Conservation (phyloP, 208 protist genomes). For the Leishmania major region DNA sequence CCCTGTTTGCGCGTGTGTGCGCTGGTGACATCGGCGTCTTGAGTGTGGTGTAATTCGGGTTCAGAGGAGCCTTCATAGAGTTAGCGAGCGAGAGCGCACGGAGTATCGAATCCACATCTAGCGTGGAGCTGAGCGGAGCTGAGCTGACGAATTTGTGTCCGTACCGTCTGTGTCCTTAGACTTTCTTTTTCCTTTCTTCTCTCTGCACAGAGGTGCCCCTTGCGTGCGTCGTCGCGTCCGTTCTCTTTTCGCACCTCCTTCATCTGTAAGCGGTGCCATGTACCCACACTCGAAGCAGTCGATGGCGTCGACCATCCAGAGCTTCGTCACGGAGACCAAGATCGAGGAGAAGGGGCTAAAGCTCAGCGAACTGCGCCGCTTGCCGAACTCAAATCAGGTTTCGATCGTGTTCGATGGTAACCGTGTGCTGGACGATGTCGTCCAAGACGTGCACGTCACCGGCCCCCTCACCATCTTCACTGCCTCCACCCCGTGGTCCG, state of each 20-base stretch:
- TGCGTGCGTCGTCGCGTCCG: not conserved
- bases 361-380: conserved; percentile 45
- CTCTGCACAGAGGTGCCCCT: not conserved
- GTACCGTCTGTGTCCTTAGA: not conserved
- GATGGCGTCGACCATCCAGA: conserved; percentile 42
- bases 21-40: not conserved
- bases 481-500: conserved; percentile 59
- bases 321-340: conserved; percentile 62
- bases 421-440: conserved; percentile 78
- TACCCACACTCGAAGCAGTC: conserved; percentile 37
- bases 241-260: not conserved
- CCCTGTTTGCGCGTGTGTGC: not conserved
- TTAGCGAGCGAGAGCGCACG: not conserved
- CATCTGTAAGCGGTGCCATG: conserved; percentile 20
- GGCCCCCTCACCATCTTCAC: conserved; percentile 74
- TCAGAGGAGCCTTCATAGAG: not conserved
- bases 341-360: conserved; percentile 68
- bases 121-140: not conserved
- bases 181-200: not conserved
- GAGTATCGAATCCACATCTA: not conserved
- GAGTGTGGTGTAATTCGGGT: not conserved
- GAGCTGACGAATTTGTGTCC: not conserved
- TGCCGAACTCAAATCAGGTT: conserved; percentile 58
- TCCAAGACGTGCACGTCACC: conserved; percentile 53
- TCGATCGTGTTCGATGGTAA: conserved; percentile 79